Conservation (phyloP, 2,329 filamentous ascomycete species). For the Claviceps citrina region DNA sequence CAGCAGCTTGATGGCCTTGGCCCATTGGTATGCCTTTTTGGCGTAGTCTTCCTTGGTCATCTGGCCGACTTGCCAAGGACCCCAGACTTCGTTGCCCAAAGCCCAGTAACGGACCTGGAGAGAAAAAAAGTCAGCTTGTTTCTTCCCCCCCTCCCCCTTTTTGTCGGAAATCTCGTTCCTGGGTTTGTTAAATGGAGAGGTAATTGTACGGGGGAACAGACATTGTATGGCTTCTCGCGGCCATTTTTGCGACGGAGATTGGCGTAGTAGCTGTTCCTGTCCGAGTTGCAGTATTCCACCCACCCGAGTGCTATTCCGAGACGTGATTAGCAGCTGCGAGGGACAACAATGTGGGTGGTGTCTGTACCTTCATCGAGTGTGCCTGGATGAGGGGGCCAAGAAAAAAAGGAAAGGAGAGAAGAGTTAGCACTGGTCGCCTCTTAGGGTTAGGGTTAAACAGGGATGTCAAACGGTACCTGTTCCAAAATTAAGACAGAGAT, state of each 20-base stretch:
- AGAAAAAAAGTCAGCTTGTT: too few species aligned
- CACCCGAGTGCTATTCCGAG: background rate
- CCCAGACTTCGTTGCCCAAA: background rate
- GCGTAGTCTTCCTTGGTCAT: slow-evolving; percentile 1
- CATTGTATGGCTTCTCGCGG: slow-evolving; percentile 1
- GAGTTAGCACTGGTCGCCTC: background rate
- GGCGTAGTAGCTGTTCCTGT: background rate
- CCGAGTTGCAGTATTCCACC: slow-evolving; percentile 1
- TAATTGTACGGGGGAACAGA: too few species aligned
- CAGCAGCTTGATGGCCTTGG: background rate
- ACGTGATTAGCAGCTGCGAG: background rate
- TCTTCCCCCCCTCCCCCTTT: too few species aligned
- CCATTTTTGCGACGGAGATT: background rate
- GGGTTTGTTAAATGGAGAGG: too few species aligned
- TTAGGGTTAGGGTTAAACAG: too few species aligned
- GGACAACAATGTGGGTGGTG: too few species aligned
- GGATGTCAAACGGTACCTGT: background rate
- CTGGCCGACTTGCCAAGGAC: background rate
- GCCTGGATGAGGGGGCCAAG: too few species aligned
- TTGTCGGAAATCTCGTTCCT: too few species aligned
- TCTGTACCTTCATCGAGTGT: background rate
- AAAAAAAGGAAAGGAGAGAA: too few species aligned
- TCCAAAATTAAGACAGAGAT: slow-evolving; percentile 1
- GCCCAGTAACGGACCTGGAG: slow-evolving; percentile 1
- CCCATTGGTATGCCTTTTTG: background rate